Percentiles rank a stretch among this genome's conserved stretches.
These are phyloP conservation scores for Penicillium sp. DNA, from an alignment of 2,329 filamentous ascomycete species.

Conservation along the genomic window DNA sequence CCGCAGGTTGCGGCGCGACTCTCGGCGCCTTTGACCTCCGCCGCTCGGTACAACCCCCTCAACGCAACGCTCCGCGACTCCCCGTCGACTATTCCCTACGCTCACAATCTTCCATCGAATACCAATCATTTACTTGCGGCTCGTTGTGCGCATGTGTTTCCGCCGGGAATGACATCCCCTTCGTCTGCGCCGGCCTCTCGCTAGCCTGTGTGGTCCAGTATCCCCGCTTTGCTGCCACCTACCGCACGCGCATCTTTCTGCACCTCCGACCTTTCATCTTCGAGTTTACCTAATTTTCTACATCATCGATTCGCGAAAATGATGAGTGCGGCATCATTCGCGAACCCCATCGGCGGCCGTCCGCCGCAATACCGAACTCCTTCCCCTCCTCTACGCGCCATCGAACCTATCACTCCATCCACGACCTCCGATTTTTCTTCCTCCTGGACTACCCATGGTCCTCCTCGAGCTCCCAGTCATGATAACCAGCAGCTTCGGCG, in stretches of 20 bases:
- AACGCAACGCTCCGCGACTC: slow-evolving; percentile 23
- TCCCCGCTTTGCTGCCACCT: slow-evolving; percentile 42
- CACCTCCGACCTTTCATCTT: slow-evolving; percentile 22
- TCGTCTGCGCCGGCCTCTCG: slow-evolving; percentile 37
- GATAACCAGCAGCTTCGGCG: slow-evolving; percentile 24
- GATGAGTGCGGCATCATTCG: slow-evolving; percentile 41
- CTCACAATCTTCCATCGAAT: slow-evolving; percentile 21
- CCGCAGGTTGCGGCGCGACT: slow-evolving; percentile 27
- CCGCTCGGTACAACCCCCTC: slow-evolving; percentile 28
- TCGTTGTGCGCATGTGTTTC: slow-evolving; percentile 25
- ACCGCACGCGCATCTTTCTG: slow-evolving; percentile 33
- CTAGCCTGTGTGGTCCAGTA: slow-evolving; percentile 42
- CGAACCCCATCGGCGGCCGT: slow-evolving; percentile 34
- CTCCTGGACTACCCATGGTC: slow-evolving; percentile 31
- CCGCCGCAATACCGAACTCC: slow-evolving; percentile 46
- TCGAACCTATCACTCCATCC: slow-evolving; percentile 46
- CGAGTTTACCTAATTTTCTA: slow-evolving; percentile 8
- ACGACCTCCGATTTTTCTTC: slow-evolving; percentile 28
- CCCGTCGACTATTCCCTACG: slow-evolving; percentile 18
- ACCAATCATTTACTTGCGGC: slow-evolving; percentile 22
- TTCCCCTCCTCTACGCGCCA: slow-evolving; percentile 46
- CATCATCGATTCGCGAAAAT: slow-evolving; percentile 26
- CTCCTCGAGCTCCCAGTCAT: slow-evolving; percentile 24
- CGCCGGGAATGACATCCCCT: slow-evolving; percentile 42
- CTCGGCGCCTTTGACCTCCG: slow-evolving; percentile 28